Conservation (phyloP, 2,329 filamentous ascomycete genomes). For the Neocucurbitaria cava region DNA sequence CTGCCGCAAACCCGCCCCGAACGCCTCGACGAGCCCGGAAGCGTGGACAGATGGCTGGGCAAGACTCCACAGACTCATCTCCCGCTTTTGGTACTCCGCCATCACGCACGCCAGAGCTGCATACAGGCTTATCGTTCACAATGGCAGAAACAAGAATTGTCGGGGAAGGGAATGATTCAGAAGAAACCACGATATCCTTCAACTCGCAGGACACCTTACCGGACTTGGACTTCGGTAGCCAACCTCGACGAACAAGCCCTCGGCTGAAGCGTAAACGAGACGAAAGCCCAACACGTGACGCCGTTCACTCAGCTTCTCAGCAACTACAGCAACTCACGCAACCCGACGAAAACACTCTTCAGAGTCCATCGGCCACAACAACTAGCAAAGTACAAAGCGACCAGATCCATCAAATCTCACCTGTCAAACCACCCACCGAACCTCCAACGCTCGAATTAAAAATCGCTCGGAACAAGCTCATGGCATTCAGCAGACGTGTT, state of each 20-base stretch:
- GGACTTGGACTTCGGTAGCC: conserved; percentile 26
- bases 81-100: conserved; percentile 29
- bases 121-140: conserved; percentile 27
- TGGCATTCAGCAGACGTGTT: conserved; percentile 38
- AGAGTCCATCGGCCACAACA: not conserved
- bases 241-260: conserved; percentile 9
- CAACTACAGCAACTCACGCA: not conserved
- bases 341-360: not conserved
- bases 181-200: not conserved
- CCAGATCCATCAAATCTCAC: not conserved
- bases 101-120: conserved; percentile 15
- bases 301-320: not conserved
- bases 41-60: not conserved
- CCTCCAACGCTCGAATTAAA: conserved; percentile 13
- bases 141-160: conserved; percentile 32
- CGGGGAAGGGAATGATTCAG: conserved; percentile 1
- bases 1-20: not conserved
- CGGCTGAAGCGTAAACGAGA: conserved; percentile 37
- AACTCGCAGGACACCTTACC: conserved; percentile 21
- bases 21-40: conserved; percentile 2
- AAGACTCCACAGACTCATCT: conserved; percentile 25
- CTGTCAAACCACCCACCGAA: not conserved
- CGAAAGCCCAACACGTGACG: conserved; percentile 17
- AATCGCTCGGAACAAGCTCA: conserved; percentile 37
- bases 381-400: not conserved